phyloP scores from a whole-genome alignment of 2,329 filamentous ascomycete species.

The Alternaria arborescens region DNA sequence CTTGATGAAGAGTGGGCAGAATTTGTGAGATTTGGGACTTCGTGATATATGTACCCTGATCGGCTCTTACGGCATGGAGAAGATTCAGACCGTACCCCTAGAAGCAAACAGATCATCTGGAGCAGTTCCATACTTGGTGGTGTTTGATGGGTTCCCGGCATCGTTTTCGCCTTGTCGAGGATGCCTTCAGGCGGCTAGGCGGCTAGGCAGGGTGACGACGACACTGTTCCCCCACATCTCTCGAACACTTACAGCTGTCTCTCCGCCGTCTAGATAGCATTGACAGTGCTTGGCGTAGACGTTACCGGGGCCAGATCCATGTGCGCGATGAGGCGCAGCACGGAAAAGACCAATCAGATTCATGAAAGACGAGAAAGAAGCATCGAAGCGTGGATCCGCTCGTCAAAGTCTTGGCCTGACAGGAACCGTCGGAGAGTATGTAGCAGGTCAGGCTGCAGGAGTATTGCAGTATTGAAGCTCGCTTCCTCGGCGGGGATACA shows the following conservation, averaged over 20 bases:
- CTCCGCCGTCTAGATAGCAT: constrained; percentile 1
- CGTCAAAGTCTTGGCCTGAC: constrained; percentile 31
- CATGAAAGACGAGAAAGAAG: not conserved
- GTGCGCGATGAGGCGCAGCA: constrained; percentile 1
- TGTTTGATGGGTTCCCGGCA: constrained; percentile 24
- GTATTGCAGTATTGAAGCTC: constrained; percentile 16
- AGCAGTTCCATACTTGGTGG: constrained; percentile 15
- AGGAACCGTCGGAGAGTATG: constrained; percentile 25
- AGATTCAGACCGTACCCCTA: constrained; percentile 12
- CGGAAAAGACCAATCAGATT: constrained; percentile 20
- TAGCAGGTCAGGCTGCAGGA: constrained; percentile 29
- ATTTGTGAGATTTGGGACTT: constrained; percentile 6
- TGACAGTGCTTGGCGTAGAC: constrained; percentile 15
- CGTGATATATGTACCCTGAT: constrained; percentile 22
- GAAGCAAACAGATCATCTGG: constrained; percentile 21
- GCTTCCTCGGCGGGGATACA: constrained; percentile 5
- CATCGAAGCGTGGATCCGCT: constrained; percentile 8
- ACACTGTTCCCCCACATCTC: constrained; percentile 21
- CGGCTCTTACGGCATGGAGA: constrained; percentile 8
- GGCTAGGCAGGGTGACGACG: constrained; percentile 16
- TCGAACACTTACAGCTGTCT: constrained; percentile 25
- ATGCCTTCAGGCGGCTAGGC: constrained; percentile 21
- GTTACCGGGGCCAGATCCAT: constrained; percentile 9
- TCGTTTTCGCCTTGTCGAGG: constrained; percentile 14
- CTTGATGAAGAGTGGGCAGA: constrained; percentile 10